Percentiles rank a stretch among this genome's conserved stretches.
Evolutionary conservation across 2,329 filamentous ascomycete genomes (phyloP).

Genomic region (Pseudocercospora vitis): DNA sequence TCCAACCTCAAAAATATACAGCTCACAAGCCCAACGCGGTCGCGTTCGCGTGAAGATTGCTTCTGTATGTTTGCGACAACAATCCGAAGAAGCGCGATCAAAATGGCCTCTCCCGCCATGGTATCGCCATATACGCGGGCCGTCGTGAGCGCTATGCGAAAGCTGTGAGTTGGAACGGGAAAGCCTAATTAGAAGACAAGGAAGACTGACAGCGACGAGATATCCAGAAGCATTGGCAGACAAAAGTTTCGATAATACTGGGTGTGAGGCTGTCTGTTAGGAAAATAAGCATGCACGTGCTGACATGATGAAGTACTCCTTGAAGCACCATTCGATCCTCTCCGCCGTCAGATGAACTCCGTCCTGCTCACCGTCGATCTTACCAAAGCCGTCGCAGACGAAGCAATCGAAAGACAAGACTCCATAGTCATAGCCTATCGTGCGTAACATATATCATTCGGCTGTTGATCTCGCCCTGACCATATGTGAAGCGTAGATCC

Average conservation of each 20-base stretch:
- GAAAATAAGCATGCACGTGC: background rate
- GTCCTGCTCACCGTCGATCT: slow-evolving; percentile 86
- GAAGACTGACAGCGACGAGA: slow-evolving; percentile 39
- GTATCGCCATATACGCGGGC: slow-evolving; percentile 62
- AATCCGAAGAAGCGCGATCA: slow-evolving; percentile 28
- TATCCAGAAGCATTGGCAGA: slow-evolving; percentile 90
- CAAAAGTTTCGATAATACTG: slow-evolving; percentile 94
- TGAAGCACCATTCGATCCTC: slow-evolving; percentile 64
- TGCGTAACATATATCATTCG: slow-evolving; percentile 48
- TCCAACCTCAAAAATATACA: background rate
- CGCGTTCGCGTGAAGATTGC: background rate
- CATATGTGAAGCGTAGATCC: slow-evolving; percentile 63
- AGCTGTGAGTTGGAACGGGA: slow-evolving; percentile 59
- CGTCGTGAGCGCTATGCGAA: slow-evolving; percentile 76
- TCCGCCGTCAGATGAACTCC: slow-evolving; percentile 61
- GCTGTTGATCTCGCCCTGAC: slow-evolving; percentile 26
- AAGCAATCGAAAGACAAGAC: slow-evolving; percentile 75
- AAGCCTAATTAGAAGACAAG: background rate
- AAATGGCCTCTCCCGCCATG: slow-evolving; percentile 44
- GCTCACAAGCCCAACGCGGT: background rate
- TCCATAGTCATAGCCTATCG: slow-evolving; percentile 88
- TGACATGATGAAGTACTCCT: slow-evolving; percentile 57
- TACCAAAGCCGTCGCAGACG: slow-evolving; percentile 82
- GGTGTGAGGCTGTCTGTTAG: slow-evolving; percentile 48
- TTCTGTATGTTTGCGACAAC: slow-evolving; percentile 17